phyloP scores from a whole-genome alignment of 495 filamentous ascomycete genomes.

The Penicillium canescens region DNA sequence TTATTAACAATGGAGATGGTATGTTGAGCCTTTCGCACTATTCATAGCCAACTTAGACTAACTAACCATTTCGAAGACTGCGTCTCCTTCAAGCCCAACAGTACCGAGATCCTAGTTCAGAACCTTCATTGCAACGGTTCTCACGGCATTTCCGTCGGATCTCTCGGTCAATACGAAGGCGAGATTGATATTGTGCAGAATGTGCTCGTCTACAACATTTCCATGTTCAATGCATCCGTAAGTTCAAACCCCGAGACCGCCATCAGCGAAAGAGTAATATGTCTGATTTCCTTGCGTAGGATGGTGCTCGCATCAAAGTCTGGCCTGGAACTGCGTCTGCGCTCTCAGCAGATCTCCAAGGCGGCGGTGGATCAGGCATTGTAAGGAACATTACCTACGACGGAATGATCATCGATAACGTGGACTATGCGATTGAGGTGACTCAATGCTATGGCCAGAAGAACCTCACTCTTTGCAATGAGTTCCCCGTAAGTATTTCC shows the following conservation, averaged over 20 bases:
- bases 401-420: slow-evolving; percentile 54
- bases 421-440: slow-evolving; percentile 65
- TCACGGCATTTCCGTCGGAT: slow-evolving; percentile 72
- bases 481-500: slow-evolving; percentile 47
- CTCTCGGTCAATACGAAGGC: slow-evolving; percentile 64
- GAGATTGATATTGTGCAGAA: slow-evolving; percentile 67
- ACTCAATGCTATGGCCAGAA: slow-evolving; percentile 67
- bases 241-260: neutral
- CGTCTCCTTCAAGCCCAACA: slow-evolving; percentile 79
- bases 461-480: slow-evolving; percentile 60
- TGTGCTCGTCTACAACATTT: slow-evolving; percentile 64
- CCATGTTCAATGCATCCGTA: slow-evolving; percentile 62
- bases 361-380: slow-evolving; percentile 57
- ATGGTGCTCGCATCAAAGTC: slow-evolving; percentile 72
- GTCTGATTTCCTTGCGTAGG: slow-evolving; percentile 19
- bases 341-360: slow-evolving; percentile 57
- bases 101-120: slow-evolving; percentile 71
- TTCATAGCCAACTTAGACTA: neutral
- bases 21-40: slow-evolving; percentile 5
- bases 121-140: slow-evolving; percentile 71
- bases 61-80: slow-evolving; percentile 50
- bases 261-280: neutral
- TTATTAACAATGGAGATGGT: slow-evolving; percentile 69
- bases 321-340: slow-evolving; percentile 58
- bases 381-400: slow-evolving; percentile 61